These are phyloP conservation scores for Aspergillus pseudoviridinutans DNA, from an alignment of 2,329 filamentous ascomycete genomes.

Conservation along the genomic window DNA sequence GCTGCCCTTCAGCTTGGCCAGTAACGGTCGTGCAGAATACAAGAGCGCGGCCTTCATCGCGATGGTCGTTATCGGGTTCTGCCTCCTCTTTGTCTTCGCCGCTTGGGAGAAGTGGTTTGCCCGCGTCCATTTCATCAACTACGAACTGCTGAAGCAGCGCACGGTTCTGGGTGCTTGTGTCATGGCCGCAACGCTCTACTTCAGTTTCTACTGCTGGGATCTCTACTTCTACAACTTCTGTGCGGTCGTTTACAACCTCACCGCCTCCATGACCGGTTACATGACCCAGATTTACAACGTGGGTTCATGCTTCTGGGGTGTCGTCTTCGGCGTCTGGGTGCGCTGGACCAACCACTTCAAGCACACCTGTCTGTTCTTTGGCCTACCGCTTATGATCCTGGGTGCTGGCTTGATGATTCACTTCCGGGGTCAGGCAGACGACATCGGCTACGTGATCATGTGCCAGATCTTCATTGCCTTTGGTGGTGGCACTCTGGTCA, in stretches of 20 bases:
- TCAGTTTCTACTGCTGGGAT: conserved; percentile 53
- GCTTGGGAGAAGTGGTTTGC: conserved; percentile 54
- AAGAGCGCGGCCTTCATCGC: conserved; percentile 46
- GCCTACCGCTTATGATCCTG: conserved; percentile 49
- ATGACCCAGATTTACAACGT: conserved; percentile 52
- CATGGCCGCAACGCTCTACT: conserved; percentile 46
- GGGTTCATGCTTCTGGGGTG: conserved; percentile 49
- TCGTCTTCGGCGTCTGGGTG: conserved; percentile 49
- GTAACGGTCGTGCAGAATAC: conserved; percentile 40
- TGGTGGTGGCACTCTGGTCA: conserved; percentile 51
- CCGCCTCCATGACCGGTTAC: conserved; percentile 42
- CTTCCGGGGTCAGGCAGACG: conserved; percentile 48
- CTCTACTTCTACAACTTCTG: conserved; percentile 53
- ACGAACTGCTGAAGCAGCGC: conserved; percentile 46
- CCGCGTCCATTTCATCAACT: conserved; percentile 52
- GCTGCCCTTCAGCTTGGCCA: conserved; percentile 59
- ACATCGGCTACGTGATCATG: conserved; percentile 51
- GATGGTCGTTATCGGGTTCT: conserved; percentile 52
- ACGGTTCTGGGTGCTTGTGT: conserved; percentile 52
- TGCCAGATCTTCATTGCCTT: conserved; percentile 55
- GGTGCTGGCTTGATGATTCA: conserved; percentile 54
- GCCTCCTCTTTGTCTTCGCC: conserved; percentile 52
- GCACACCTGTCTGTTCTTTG: conserved; percentile 48
- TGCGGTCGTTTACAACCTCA: conserved; percentile 49
- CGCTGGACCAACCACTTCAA: conserved; percentile 52